A percentile compares a stretch with the other conserved stretches of the same genome.
phyloP scores from a whole-genome alignment of 2,329 filamentous ascomycete genomes.

The Parascedosporium putredinis region DNA sequence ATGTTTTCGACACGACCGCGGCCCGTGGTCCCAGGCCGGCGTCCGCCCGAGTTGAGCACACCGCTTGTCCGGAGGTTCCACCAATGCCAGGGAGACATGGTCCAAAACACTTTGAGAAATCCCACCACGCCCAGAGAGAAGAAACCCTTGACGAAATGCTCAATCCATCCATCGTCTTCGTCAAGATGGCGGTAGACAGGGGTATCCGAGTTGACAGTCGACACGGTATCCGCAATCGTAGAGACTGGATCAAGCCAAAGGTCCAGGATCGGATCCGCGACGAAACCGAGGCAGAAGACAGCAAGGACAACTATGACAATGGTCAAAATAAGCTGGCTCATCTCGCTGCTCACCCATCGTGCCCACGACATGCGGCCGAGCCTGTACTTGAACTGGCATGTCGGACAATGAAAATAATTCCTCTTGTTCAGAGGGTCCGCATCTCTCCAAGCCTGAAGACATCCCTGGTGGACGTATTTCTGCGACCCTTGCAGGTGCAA shows the following conservation, averaged over 20 bases:
- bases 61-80: constrained; percentile 60
- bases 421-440: constrained; percentile 54
- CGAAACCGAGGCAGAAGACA: constrained; percentile 77
- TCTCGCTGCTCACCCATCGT: constrained; percentile 54
- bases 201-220: constrained; percentile 23
- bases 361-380: constrained; percentile 70
- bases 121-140: constrained; percentile 83
- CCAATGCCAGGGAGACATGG: constrained; percentile 66
- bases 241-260: constrained; percentile 72
- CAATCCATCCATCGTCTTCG: constrained; percentile 54
- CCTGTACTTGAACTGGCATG: constrained; percentile 74
- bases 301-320: constrained; percentile 57
- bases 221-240: constrained; percentile 43
- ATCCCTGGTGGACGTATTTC: constrained; percentile 89
- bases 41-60: constrained; percentile 35
- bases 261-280: constrained; percentile 87
- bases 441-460: constrained; percentile 72
- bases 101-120: constrained; percentile 68
- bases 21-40: constrained; percentile 51
- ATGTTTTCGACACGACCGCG: constrained; percentile 69
- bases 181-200: constrained; percentile 31
- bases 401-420: constrained; percentile 81
- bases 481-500: constrained; percentile 90
- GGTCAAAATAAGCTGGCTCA: constrained; percentile 62
- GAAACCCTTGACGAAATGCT: constrained; percentile 83